phyloP scores from a whole-genome alignment of 2,329 filamentous ascomycete genomes.

The Cladosporium sp. region DNA sequence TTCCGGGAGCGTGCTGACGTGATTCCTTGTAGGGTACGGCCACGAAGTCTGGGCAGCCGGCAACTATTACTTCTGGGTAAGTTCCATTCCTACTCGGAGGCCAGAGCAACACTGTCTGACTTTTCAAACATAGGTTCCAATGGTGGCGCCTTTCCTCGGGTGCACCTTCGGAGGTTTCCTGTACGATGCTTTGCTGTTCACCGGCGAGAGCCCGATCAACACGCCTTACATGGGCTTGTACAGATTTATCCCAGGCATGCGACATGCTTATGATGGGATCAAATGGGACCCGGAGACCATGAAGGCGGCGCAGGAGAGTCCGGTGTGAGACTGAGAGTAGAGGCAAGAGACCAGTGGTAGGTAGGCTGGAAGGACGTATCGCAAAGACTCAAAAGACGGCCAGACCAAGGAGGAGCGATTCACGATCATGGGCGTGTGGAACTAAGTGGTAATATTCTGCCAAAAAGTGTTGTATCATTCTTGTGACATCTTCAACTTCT shows the following conservation, averaged over 20 bases:
- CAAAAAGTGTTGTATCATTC: neutral
- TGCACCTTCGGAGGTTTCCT: slow-evolving; percentile 64
- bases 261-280: slow-evolving; percentile 29
- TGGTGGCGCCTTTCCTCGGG: slow-evolving; percentile 69
- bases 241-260: slow-evolving; percentile 38
- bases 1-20: neutral
- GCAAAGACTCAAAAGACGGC: neutral
- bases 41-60: slow-evolving; percentile 66
- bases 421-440: neutral
- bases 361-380: neutral
- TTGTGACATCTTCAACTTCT: neutral
- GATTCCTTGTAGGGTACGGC: slow-evolving; percentile 60
- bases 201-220: slow-evolving; percentile 69
- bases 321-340: neutral
- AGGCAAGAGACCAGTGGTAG: neutral
- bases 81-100: neutral
- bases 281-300: slow-evolving; percentile 27
- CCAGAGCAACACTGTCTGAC: neutral
- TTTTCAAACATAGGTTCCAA: slow-evolving; percentile 50
- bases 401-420: neutral
- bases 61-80: slow-evolving; percentile 69
- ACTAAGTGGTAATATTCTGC: neutral
- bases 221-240: slow-evolving; percentile 65
- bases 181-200: slow-evolving; percentile 69
- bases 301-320: slow-evolving; percentile 21